Conservation (phyloP, 1,284 basidiomycete species). For the Golubevia pallescens region DNA sequence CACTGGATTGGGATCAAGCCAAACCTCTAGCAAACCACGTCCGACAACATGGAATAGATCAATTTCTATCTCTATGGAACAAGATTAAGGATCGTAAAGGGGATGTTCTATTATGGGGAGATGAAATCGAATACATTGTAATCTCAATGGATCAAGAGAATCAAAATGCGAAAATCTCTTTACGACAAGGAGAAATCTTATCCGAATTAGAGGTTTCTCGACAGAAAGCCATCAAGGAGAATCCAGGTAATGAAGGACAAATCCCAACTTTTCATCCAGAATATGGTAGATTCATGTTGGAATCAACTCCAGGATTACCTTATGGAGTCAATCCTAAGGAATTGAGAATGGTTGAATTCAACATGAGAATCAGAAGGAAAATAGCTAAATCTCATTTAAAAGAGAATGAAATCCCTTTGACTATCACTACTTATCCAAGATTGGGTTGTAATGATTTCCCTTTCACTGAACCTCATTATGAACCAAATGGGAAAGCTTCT, state of each 20-base stretch:
- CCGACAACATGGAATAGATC: conserved; percentile 87
- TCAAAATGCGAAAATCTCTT: conserved; percentile 83
- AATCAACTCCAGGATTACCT: conserved; percentile 93
- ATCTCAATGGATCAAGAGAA: conserved; percentile 79
- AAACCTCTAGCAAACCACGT: conserved; percentile 82
- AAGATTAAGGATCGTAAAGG: conserved; percentile 88
- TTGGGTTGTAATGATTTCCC: conserved; percentile 78
- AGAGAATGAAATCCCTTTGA: conserved; percentile 85
- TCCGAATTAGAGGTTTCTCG: conserved; percentile 64
- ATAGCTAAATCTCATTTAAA: conserved; percentile 84
- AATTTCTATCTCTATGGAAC: conserved; percentile 93
- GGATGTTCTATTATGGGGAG: conserved; percentile 96
- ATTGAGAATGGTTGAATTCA: conserved; percentile 84
- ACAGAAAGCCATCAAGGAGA: not conserved
- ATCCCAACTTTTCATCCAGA: conserved; percentile 96
- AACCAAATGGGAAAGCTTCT: conserved; percentile 79
- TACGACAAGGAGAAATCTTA: conserved; percentile 92
- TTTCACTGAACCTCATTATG: conserved; percentile 89
- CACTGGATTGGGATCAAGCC: conserved; percentile 88
- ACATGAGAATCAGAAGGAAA: conserved; percentile 86
- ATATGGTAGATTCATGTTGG: conserved; percentile 98
- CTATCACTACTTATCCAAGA: conserved; percentile 92
- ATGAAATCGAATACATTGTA: conserved; percentile 99
- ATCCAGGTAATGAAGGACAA: conserved; percentile 6
- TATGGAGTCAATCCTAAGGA: conserved; percentile 86